Evolutionary conservation across 2,329 filamentous ascomycete genomes (phyloP).

Genomic region (Cercospora sojina): DNA sequence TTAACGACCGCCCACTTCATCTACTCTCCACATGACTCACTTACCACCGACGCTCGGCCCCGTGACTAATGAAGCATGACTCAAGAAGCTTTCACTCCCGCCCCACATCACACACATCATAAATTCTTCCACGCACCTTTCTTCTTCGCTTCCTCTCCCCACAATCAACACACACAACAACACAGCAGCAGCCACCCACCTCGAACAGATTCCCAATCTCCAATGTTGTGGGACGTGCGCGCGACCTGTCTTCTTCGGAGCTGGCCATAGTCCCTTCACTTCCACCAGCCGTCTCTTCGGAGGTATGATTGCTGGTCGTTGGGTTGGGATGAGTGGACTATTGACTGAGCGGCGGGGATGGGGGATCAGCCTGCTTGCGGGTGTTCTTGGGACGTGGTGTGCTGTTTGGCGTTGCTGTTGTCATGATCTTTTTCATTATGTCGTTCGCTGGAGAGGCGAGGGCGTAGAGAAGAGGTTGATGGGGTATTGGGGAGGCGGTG

Average conservation of each 20-base stretch:
- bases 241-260: neutral
- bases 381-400: neutral
- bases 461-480: neutral
- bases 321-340: neutral
- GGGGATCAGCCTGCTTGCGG: neutral
- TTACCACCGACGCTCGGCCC: neutral
- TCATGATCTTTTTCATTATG: neutral
- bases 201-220: neutral
- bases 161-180: neutral
- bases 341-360: neutral
- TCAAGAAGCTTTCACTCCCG: neutral
- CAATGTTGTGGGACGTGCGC: slow-evolving; percentile 2
- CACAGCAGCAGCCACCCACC: neutral
- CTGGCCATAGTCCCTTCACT: slow-evolving; percentile 1
- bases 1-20: neutral
- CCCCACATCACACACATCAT: neutral
- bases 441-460: neutral
- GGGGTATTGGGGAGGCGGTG: too few relatives aligned
- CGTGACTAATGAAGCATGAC: neutral
- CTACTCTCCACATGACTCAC: neutral
- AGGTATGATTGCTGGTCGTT: slow-evolving; percentile 1
- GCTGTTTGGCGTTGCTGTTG: neutral
- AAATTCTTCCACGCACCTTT: neutral
- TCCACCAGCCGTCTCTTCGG: neutral
- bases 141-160: neutral